Percentiles rank a stretch among this genome's conserved stretches.
Evolutionary conservation across 2,329 filamentous ascomycete species (phyloP).

Genomic region (Corinectria fuckeliana): DNA sequence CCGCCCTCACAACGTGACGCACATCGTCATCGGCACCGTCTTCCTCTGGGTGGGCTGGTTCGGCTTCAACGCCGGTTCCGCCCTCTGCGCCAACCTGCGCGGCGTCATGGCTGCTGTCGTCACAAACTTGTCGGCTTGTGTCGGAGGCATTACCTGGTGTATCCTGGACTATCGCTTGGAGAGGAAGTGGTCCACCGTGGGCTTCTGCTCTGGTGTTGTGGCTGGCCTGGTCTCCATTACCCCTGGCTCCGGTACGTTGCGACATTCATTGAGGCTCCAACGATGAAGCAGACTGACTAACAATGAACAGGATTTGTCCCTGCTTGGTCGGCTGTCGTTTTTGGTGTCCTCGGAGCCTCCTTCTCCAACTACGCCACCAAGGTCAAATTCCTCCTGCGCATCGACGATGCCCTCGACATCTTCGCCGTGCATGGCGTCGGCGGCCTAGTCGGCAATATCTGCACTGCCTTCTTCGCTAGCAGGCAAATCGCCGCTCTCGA

Average conservation of each 20-base stretch:
- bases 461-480: constrained; percentile 83
- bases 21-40: constrained; percentile 90
- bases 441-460: constrained; percentile 78
- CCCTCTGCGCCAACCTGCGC: constrained; percentile 80
- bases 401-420: constrained; percentile 89
- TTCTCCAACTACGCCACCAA: constrained; percentile 92
- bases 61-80: constrained; percentile 90
- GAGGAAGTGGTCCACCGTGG: constrained; percentile 90
- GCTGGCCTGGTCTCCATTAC: constrained; percentile 89
- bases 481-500: constrained; percentile 86
- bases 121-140: constrained; percentile 83
- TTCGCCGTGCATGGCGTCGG: constrained; percentile 84
- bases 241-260: constrained; percentile 72
- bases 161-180: constrained; percentile 88
- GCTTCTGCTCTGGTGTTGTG: constrained; percentile 90
- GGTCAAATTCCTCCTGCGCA: constrained; percentile 80
- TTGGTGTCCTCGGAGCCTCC: constrained; percentile 75
- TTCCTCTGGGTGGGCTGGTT: constrained; percentile 98
- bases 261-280: not conserved
- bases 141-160: constrained; percentile 89
- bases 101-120: constrained; percentile 87
- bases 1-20: constrained; percentile 89
- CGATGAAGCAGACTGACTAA: constrained; percentile 18
- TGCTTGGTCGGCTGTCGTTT: constrained; percentile 82
- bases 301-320: constrained; percentile 70